These are phyloP conservation scores for Teunomyces cretensis DNA, from an alignment of 805 yeast genomes.

Conservation along the genomic window DNA sequence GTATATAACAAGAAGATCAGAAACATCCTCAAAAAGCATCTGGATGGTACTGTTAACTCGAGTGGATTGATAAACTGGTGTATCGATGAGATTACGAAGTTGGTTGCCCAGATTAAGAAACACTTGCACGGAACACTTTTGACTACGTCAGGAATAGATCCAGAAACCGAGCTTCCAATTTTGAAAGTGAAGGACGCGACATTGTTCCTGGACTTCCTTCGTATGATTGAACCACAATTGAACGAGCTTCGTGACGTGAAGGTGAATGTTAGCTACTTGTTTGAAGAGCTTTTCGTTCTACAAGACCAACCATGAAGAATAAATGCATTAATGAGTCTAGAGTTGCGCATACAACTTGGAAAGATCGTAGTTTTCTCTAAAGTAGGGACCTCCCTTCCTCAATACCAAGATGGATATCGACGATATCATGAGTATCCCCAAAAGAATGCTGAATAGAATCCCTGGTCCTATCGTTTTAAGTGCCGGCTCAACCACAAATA, in stretches of 20 bases:
- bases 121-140: constrained; percentile 65
- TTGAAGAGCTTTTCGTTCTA: constrained; percentile 40
- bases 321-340: constrained; percentile 10
- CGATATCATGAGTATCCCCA: constrained; percentile 52
- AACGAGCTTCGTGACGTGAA: constrained; percentile 63
- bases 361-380: constrained; percentile 64
- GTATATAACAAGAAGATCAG: constrained; percentile 43
- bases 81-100: constrained; percentile 58
- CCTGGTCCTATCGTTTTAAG: constrained; percentile 71
- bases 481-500: constrained; percentile 74
- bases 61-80: constrained; percentile 78
- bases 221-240: constrained; percentile 57
- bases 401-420: constrained; percentile 45
- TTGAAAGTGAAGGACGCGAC: constrained; percentile 32
- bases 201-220: constrained; percentile 46
- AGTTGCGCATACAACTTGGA: constrained; percentile 55
- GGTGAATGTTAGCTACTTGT: constrained; percentile 69
- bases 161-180: constrained; percentile 24
- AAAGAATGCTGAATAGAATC: constrained; percentile 63
- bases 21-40: constrained; percentile 26
- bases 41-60: constrained; percentile 32
- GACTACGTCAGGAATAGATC: constrained; percentile 34
- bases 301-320: constrained; percentile 1
- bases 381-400: constrained; percentile 55
- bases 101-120: constrained; percentile 59